Evolutionary conservation across 2,329 filamentous ascomycete genomes (phyloP), one percentile per base, ranked within the genome.

Genomic region (Decorospora gaudefroyi): DNA sequence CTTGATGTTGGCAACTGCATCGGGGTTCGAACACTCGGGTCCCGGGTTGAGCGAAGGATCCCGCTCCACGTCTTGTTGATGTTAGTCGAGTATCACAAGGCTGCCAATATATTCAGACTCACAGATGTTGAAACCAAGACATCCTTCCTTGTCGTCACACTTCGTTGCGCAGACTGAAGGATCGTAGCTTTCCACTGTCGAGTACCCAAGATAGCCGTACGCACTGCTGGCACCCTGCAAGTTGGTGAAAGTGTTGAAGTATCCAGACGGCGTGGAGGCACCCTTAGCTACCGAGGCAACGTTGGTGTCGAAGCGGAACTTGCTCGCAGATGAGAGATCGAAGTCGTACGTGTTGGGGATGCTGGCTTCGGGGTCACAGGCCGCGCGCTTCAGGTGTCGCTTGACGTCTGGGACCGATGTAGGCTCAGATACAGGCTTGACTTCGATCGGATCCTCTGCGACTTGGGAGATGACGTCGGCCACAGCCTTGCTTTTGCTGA

Each of bases 81-180:
- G n/a, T n/a, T n/a, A n/a, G n/a, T n/a, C n/a, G n/a, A n/a, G n/a
- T n/a, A n/a, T n/a, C n/a, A n/a, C n/a, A n/a, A n/a, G n/a, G n/a
- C n/a, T n/a, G n/a, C n/a, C n/a, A n/a, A n/a, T n/a, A n/a, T n/a
- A n/a, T n/a, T n/a, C n/a, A n/a, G n/a, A n/a, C n/a, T n/a, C n/a
- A n/a, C n/a, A 27, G 26, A 39, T 30, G 12, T 39, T 39, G 18
- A 39, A 39, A 0, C 25, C 15, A 16, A 39, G 36, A 29, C 36
- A 39, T 1, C 26, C 26, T 10, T 22, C 18, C 15, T 21, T 29
- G 9, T 16, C 13, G n/a, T 21, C 8, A 19, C 36, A 39, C 18
- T 29, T 17, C 10, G 26, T 11, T 21, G 36, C 36, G 15, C 26
- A 39, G 17, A n/a, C 17, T 13, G 17, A 17, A 16, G 26, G 13